Conservation (phyloP, 2,329 filamentous ascomycete genomes). For the Biscogniauxia mediterranea region DNA sequence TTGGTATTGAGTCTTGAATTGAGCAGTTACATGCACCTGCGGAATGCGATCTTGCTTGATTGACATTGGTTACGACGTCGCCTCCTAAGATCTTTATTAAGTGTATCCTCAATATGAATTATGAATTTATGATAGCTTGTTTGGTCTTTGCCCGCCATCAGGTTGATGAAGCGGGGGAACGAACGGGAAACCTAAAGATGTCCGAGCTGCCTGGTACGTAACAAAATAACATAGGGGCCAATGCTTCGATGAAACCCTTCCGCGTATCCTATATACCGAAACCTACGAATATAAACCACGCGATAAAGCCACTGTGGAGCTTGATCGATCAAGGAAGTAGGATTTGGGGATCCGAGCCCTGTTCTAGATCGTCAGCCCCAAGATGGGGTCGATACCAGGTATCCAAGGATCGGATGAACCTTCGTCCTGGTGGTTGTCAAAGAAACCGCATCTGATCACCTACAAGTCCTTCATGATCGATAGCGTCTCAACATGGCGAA, state of each 20-base stretch:
- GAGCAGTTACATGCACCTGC: background rate
- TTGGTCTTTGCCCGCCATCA: background rate
- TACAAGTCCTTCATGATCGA: too few species aligned
- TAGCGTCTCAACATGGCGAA: too few species aligned
- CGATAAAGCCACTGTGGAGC: background rate
- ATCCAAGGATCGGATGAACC: background rate
- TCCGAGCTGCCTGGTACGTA: background rate
- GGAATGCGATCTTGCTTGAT: background rate
- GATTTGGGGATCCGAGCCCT: background rate
- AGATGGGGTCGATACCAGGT: background rate
- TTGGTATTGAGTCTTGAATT: background rate
- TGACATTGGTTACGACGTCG: background rate
- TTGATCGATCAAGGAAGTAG: background rate
- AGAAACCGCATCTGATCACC: background rate
- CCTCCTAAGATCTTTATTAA: background rate
- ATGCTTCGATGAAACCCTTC: background rate
- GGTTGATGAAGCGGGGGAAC: background rate
- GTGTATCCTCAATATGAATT: background rate
- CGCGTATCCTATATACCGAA: background rate
- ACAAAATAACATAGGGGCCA: background rate
- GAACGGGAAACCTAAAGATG: background rate
- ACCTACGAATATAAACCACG: background rate
- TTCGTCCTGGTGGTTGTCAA: background rate
- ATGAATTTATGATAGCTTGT: too few species aligned
- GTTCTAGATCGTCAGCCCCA: background rate